These are phyloP conservation scores for Fistulinella staudtii DNA, from an alignment of 1,284 basidiomycete species.

Conservation along the genomic window DNA sequence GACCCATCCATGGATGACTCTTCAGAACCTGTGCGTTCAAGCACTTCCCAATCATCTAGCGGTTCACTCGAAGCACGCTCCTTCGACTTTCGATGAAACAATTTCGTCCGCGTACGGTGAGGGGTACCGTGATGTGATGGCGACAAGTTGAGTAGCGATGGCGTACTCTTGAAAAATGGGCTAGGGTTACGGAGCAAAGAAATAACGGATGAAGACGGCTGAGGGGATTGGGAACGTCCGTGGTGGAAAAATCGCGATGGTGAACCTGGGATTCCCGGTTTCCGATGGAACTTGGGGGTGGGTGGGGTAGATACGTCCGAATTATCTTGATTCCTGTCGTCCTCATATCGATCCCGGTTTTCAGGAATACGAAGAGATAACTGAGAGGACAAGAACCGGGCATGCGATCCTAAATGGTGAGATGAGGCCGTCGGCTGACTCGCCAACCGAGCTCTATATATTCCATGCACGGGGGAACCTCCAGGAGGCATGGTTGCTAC, in stretches of 20 bases:
- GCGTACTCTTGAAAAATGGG: conserved; percentile 35
- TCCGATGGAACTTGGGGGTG: conserved; percentile 31
- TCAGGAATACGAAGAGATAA: conserved; percentile 33
- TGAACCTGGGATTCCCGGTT: conserved; percentile 30
- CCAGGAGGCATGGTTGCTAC: neutral
- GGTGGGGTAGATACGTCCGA: conserved; percentile 31
- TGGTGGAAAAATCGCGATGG: conserved; percentile 31
- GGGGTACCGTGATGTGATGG: conserved; percentile 33
- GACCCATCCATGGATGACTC: conserved; percentile 25
- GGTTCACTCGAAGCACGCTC: conserved; percentile 32
- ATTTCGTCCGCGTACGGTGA: conserved; percentile 28
- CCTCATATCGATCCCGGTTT: conserved; percentile 29
- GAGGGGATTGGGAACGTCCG: conserved; percentile 29
- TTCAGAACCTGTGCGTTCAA: conserved; percentile 25
- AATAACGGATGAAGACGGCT: conserved; percentile 34
- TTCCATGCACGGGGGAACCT: conserved; percentile 8
- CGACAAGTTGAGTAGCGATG: conserved; percentile 28
- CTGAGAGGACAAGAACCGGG: conserved; percentile 32
- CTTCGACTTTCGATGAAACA: conserved; percentile 34
- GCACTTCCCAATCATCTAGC: conserved; percentile 33
- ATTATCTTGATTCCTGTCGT: conserved; percentile 29
- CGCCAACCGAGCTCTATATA: conserved; percentile 26
- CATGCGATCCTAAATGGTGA: conserved; percentile 27
- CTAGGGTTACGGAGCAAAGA: conserved; percentile 34
- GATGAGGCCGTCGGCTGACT: conserved; percentile 30